phyloP scores from a whole-genome alignment of 164 flowering plant species.

The Warburgia ugandensis region DNA sequence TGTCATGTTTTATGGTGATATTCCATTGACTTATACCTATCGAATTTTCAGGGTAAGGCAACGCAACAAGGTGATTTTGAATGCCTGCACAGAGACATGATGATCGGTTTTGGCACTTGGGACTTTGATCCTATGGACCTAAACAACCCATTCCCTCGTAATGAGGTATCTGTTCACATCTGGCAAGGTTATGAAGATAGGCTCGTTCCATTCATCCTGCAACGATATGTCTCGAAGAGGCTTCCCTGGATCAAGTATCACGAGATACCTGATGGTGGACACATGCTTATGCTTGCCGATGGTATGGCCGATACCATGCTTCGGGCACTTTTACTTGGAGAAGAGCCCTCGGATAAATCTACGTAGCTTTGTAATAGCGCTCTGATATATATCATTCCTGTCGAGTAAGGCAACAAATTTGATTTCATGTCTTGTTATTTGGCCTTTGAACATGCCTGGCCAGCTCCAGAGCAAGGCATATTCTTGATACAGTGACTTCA shows the following conservation, averaged over 20 bases:
- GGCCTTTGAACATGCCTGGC: too few relatives aligned
- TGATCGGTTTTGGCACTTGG: constrained; percentile 62
- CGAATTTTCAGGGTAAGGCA: constrained; percentile 18
- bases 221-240: constrained; percentile 40
- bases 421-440: too few relatives aligned
- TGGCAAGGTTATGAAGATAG: constrained; percentile 76
- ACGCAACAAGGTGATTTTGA: constrained; percentile 36
- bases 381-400: too few relatives aligned
- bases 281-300: constrained; percentile 13
- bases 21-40: too few relatives aligned
- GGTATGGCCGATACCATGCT: constrained; percentile 35
- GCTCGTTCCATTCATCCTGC: constrained; percentile 41
- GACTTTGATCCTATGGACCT: constrained; percentile 60
- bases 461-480: too few relatives aligned
- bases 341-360: too few relatives aligned
- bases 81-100: constrained; percentile 48
- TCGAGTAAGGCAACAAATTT: too few relatives aligned
- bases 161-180: constrained; percentile 58
- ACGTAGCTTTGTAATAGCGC: too few relatives aligned
- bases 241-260: constrained; percentile 74
- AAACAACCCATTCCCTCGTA: constrained; percentile 48
- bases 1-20: too few relatives aligned
- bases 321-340: constrained; percentile 40
- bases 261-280: constrained; percentile 50
- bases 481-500: too few relatives aligned